Evolutionary conservation across 1,139 yeast genomes (phyloP).

Genomic region (Ogataea hybrid): DNA sequence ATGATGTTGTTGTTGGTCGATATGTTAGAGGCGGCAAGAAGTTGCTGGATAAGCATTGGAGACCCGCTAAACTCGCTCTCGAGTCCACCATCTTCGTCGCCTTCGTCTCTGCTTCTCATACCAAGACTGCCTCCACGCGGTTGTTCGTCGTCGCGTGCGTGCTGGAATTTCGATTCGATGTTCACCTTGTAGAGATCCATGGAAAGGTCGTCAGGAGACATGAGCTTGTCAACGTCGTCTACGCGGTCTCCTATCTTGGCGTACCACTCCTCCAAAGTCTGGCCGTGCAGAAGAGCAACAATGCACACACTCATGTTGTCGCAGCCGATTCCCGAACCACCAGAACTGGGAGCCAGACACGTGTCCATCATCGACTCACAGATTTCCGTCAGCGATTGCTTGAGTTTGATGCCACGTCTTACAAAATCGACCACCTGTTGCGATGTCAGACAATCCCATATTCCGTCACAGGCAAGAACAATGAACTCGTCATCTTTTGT

Average conservation of each 20-base stretch:
- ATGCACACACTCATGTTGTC: slow-evolving; percentile 95
- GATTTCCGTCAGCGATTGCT: slow-evolving; percentile 64
- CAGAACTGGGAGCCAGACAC: slow-evolving; percentile 92
- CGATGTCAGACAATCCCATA: slow-evolving; percentile 96
- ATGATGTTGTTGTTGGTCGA: slow-evolving; percentile 30
- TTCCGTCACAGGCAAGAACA: slow-evolving; percentile 95
- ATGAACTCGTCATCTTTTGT: slow-evolving; percentile 80
- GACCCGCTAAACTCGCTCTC: slow-evolving; percentile 27
- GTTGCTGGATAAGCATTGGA: slow-evolving; percentile 29
- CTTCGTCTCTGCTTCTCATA: slow-evolving; percentile 21
- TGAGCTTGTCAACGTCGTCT: slow-evolving; percentile 28
- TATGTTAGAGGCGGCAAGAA: slow-evolving; percentile 26
- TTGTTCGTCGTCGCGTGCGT: slow-evolving; percentile 18
- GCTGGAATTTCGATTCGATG: slow-evolving; percentile 28
- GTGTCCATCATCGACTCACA: slow-evolving; percentile 92
- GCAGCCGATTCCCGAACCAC: slow-evolving; percentile 95
- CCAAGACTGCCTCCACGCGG: slow-evolving; percentile 15
- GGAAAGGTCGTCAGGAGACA: slow-evolving; percentile 33
- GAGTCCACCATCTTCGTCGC: slow-evolving; percentile 27
- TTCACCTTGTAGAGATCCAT: slow-evolving; percentile 30
- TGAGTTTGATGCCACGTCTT: slow-evolving; percentile 81
- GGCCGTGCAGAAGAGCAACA: slow-evolving; percentile 78
- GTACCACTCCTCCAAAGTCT: slow-evolving; percentile 85
- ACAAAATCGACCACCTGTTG: slow-evolving; percentile 94
- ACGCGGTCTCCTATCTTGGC: slow-evolving; percentile 59